Evolutionary conservation across 1,284 basidiomycete species (phyloP).

Genomic region (Apiotrichum veenhuisii): DNA sequence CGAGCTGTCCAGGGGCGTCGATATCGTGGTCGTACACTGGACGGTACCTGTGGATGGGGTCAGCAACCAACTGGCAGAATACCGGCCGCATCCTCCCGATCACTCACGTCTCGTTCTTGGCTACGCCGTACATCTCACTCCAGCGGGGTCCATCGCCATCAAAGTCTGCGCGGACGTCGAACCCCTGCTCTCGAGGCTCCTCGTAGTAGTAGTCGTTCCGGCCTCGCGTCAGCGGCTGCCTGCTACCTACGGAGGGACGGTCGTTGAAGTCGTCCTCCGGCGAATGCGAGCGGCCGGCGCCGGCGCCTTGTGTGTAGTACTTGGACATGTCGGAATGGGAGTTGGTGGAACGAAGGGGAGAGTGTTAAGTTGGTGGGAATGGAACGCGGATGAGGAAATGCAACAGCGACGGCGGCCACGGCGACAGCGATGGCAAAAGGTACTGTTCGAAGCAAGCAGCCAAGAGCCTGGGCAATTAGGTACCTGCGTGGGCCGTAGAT

Average conservation of each 20-base stretch:
- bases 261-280: constrained; percentile 13
- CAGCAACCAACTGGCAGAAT: background rate
- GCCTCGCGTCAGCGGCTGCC: background rate
- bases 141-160: constrained; percentile 81
- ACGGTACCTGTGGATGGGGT: constrained; percentile 23
- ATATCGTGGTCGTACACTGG: constrained; percentile 30
- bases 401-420: too few species aligned
- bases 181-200: constrained; percentile 52
- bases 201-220: constrained; percentile 25
- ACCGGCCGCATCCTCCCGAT: constrained; percentile 19
- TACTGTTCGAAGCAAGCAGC: too few species aligned
- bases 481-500: too few species aligned
- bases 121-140: constrained; percentile 55
- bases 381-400: background rate
- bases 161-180: constrained; percentile 86
- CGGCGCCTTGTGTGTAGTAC: constrained; percentile 18
- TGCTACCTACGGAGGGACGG: background rate
- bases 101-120: constrained; percentile 46
- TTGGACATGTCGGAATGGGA: constrained; percentile 9
- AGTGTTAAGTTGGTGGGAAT: too few species aligned
- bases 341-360: background rate
- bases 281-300: background rate
- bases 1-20: constrained; percentile 10
- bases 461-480: too few species aligned
- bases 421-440: too few species aligned